phyloP scores from a whole-genome alignment of 2,329 filamentous ascomycete species.

The Dothistroma septosporum region DNA sequence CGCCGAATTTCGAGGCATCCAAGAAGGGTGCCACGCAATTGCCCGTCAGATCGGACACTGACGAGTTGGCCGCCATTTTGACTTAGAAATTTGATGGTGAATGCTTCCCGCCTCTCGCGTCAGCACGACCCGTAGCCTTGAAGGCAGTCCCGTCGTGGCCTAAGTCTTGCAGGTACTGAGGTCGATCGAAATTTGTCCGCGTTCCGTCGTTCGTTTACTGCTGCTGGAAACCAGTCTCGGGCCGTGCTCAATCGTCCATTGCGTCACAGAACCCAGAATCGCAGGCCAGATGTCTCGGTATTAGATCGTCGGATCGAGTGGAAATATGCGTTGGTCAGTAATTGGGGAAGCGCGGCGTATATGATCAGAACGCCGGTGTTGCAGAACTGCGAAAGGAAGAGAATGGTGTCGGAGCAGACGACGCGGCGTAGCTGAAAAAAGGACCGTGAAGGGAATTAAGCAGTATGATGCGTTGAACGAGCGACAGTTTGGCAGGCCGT shows the following conservation, averaged over 20 bases:
- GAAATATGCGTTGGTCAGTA: neutral
- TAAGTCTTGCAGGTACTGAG: neutral
- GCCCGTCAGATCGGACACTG: slow-evolving; percentile 38
- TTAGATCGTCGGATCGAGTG: neutral
- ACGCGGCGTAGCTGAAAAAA: slow-evolving; percentile 12
- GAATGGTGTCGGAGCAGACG: slow-evolving; percentile 11
- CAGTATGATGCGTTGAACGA: slow-evolving; percentile 3
- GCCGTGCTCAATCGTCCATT: neutral
- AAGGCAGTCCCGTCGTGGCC: neutral
- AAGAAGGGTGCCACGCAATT: slow-evolving; percentile 67
- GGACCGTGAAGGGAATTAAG: slow-evolving; percentile 1
- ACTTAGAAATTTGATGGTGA: slow-evolving; percentile 3
- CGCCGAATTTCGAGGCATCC: slow-evolving; percentile 57
- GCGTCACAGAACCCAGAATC: neutral
- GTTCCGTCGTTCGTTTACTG: neutral
- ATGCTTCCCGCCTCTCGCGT: slow-evolving; percentile 4
- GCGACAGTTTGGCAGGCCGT: slow-evolving; percentile 3
- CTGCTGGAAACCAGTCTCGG: neutral
- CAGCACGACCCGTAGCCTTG: slow-evolving; percentile 8
- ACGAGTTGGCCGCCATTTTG: slow-evolving; percentile 30
- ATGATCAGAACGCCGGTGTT: slow-evolving; percentile 1
- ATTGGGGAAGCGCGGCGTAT: neutral
- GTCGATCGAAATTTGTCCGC: neutral
- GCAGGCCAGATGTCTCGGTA: neutral
- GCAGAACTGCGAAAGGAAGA: slow-evolving; percentile 1